Conservation (phyloP, 2,329 filamentous ascomycete species). For the Alternaria sp. region DNA sequence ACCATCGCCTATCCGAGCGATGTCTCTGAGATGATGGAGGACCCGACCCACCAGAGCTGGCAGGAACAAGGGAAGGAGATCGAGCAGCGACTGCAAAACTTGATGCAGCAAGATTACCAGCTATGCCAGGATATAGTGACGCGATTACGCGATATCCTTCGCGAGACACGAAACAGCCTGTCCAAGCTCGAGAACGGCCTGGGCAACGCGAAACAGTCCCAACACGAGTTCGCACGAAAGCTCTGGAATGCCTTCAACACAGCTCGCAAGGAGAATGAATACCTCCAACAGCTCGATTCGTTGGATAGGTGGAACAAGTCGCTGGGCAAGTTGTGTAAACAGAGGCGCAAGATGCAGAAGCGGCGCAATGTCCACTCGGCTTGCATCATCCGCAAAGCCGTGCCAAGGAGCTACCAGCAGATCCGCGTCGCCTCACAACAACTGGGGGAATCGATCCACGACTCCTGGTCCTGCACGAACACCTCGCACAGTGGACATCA, state of each 20-base stretch:
- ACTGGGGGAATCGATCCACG: neutral
- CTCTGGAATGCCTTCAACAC: constrained; percentile 1
- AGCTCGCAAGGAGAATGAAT: constrained; percentile 5
- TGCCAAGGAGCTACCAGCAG: constrained; percentile 3
- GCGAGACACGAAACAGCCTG: constrained; percentile 9
- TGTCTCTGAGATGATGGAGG: constrained; percentile 9
- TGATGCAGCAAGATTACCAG: constrained; percentile 14
- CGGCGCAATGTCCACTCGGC: neutral
- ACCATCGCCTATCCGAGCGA: constrained; percentile 9
- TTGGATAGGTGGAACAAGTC: constrained; percentile 14
- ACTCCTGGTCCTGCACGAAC: constrained; percentile 21
- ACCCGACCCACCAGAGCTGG: constrained; percentile 7
- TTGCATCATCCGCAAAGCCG: constrained; percentile 4
- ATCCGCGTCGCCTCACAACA: constrained; percentile 9
- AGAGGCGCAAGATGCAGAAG: constrained; percentile 4
- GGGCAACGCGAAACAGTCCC: constrained; percentile 6
- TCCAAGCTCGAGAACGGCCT: constrained; percentile 1
- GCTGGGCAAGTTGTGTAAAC: constrained; percentile 5
- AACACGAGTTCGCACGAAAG: neutral
- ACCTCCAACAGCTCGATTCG: constrained; percentile 1
- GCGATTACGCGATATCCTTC: constrained; percentile 12
- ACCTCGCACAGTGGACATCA: constrained; percentile 17
- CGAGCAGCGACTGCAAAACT: constrained; percentile 5
- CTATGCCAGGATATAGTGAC: constrained; percentile 11
- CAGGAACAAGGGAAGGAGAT: constrained; percentile 3